Evolutionary conservation across 139 green algal genomes (phyloP), one percentile per base, ranked within the genome.

Genomic region (Chlorella sp.): DNA sequence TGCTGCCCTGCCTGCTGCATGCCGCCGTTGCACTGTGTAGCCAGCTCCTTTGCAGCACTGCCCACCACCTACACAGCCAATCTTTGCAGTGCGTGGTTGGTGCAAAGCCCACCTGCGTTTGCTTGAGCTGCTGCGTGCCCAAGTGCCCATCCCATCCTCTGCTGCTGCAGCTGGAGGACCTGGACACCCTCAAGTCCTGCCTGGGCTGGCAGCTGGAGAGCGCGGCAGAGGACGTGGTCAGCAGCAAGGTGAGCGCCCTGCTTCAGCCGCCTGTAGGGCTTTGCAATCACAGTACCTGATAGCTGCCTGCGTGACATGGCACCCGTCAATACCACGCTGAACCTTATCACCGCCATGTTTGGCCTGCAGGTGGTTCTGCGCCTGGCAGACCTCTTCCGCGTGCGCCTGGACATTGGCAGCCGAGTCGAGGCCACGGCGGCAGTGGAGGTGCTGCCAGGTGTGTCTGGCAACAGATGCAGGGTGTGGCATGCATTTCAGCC

Each of bases 141-240:
- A 40, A 54, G 19, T 13, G 11, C 4, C 4, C 36, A 20, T 7
- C 48, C 34, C 14, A 34, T 48, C 36, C 6, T 6, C 36, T 48
- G 68, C 68, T 34, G 14, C 26, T 43, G 32, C 79, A 84, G 79
- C 79, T 84, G 43, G 79, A 84, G 79, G 41, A 78, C 36, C 48
- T 88, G 78, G 79, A 88, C 4, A 24, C 76, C 1, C 85, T 86
- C 26, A 77, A 34, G 41, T 44, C 56, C 40, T 86, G 78, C 43
- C 24, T 78, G 54, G 85, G 85, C 17, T 88, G 85, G 85, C 79
- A 81, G 85, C 70, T 86, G 58, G 85, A 88, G 79, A 16, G 13
- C 8, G 69, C 65, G 28, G 24, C n/a, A 28, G 41, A 64, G 43
- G 70, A 75, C 43, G 44, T 43, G 2, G 43, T 56, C 36, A 74